A percentile compares a stretch with the other conserved stretches of the same genome.
Evolutionary conservation across 139 green algal genomes (phyloP).

Genomic region (Raphidocelis subcapitata): DNA sequence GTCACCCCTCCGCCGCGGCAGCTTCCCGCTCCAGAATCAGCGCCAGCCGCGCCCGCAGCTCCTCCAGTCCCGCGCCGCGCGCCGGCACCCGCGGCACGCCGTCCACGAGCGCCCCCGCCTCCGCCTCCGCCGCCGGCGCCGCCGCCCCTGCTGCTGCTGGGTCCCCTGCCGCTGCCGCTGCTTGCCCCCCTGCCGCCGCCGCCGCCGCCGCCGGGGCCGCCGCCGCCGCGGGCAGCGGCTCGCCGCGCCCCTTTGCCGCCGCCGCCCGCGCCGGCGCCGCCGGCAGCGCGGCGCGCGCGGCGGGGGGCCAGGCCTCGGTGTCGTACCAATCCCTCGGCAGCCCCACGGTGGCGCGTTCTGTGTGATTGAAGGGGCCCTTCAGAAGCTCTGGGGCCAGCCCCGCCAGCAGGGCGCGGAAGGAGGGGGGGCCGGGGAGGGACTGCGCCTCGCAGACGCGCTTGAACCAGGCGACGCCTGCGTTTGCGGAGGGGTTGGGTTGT

Average conservation of each 20-base stretch:
- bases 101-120: too few relatives aligned
- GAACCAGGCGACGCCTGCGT: slow-evolving; percentile 74
- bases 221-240: neutral
- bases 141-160: too few relatives aligned
- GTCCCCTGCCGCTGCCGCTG: too few relatives aligned
- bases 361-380: slow-evolving; percentile 59
- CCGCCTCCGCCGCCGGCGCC: too few relatives aligned
- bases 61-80: neutral
- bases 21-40: slow-evolving; percentile 1
- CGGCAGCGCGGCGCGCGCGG: neutral
- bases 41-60: slow-evolving; percentile 1
- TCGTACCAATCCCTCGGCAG: slow-evolving; percentile 45
- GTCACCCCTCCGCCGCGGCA: neutral
- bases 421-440: neutral
- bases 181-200: neutral
- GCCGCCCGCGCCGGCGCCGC: neutral
- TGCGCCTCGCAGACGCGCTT: slow-evolving; percentile 47
- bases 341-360: slow-evolving; percentile 26
- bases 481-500: neutral
- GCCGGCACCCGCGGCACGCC: too few relatives aligned
- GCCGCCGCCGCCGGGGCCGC: neutral
- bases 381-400: slow-evolving; percentile 57
- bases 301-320: slow-evolving; percentile 8
- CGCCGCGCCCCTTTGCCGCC: too few relatives aligned
- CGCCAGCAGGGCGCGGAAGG: slow-evolving; percentile 44